Evolutionary conservation across 2,329 filamentous ascomycete genomes (phyloP).

Genomic region (Stachybotrys chartarum): DNA sequence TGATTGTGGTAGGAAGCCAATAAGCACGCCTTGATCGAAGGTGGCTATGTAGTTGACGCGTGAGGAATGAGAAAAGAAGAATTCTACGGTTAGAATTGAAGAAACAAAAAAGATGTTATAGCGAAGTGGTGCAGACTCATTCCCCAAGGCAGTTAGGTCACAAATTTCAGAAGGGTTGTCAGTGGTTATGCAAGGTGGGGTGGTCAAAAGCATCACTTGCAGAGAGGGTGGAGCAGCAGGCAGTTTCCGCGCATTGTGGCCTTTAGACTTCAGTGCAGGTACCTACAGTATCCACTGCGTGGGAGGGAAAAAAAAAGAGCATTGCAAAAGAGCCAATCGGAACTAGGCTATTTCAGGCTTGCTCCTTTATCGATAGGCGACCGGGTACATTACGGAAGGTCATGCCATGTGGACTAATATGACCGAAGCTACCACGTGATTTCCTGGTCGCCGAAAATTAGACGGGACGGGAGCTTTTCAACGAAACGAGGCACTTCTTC

Average conservation of each 20-base stretch:
- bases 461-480: slow-evolving; percentile 34
- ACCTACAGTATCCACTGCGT: too few species aligned
- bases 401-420: background rate
- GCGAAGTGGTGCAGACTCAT: background rate
- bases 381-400: too few species aligned
- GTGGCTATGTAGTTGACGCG: too few species aligned
- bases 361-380: background rate
- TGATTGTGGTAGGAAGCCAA: slow-evolving; percentile 23
- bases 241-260: too few species aligned
- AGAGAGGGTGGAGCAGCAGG: too few species aligned
- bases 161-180: background rate
- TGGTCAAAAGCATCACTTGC: background rate
- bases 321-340: too few species aligned
- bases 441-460: slow-evolving; percentile 33
- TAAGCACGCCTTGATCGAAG: background rate
- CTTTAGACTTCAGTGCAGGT: too few species aligned
- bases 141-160: background rate
- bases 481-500: slow-evolving; percentile 36
- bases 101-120: background rate
- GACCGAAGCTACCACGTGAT: slow-evolving; percentile 26
- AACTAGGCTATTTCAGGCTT: too few species aligned
- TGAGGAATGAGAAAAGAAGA: background rate
- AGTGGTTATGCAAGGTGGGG: background rate
- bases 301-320: too few species aligned
- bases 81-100: background rate